phyloP scores from a whole-genome alignment of 768 basidiomycete genomes.

The Pisolithus sp. region DNA sequence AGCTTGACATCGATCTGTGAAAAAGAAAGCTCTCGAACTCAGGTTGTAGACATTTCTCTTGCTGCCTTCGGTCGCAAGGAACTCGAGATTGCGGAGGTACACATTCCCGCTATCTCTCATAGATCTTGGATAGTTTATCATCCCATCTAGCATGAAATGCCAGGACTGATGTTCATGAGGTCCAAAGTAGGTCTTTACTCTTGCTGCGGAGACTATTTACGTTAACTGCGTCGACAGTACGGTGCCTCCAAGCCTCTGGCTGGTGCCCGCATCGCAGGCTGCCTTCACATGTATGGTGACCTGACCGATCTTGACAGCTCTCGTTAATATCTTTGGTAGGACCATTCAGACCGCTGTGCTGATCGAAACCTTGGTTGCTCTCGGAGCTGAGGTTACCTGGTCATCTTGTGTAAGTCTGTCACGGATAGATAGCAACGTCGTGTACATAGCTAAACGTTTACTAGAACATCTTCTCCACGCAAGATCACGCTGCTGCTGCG shows the following conservation, averaged over 20 bases:
- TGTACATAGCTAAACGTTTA: conserved; percentile 4
- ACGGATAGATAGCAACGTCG: background rate
- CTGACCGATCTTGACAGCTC: background rate
- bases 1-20: conserved; percentile 3
- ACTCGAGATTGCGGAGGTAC: conserved; percentile 96
- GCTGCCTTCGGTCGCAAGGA: conserved; percentile 99
- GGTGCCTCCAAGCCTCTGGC: conserved; percentile 76
- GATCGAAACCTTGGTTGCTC: conserved; percentile 92
- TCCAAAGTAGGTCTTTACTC: conserved; percentile 52
- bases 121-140: conserved; percentile 9
- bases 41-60: conserved; percentile 74
- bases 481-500: conserved; percentile 99
- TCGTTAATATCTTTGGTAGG: conserved; percentile 41
- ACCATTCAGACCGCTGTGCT: conserved; percentile 98
- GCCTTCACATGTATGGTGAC: conserved; percentile 84
- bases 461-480: conserved; percentile 98
- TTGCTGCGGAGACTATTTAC: conserved; percentile 3
- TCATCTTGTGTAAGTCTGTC: conserved; percentile 78
- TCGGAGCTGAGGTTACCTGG: conserved; percentile 98
- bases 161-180: conserved; percentile 91
- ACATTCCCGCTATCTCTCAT: conserved; percentile 12
- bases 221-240: conserved; percentile 45
- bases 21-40: background rate
- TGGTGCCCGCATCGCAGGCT: conserved; percentile 94
- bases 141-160: conserved; percentile 74